Evolutionary conservation across 306 rosid species (phyloP), one percentile per base, ranked within the genome.

Genomic region (Lotus japonicus): DNA sequence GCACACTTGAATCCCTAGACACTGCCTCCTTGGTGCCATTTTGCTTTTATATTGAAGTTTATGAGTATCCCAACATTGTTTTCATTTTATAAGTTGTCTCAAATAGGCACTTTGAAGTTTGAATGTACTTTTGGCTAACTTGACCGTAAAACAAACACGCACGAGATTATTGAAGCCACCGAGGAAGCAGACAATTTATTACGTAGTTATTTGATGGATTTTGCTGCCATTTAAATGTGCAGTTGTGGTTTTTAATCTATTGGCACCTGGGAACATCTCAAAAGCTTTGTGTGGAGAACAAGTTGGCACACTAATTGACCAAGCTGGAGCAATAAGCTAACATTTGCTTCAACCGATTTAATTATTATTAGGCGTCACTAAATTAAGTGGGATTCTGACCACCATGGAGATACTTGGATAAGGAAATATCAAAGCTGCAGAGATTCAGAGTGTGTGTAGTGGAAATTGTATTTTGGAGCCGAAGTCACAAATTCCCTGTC

Each of bases 281-380:
- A 86, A 78, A 78, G 92, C 92, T 7, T 69, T 86, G 64, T 86
- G 91, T 50, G 91, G 91, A 71, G 88, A 84, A 38, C 88, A 86
- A 71, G 86, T 86, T 17, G 88, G 88, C 54, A 86, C 86, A 38
- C 79, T 86, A 72, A 84, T 86, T 59, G 85, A 86, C 73, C 87
- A 81, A 74, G 59, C 80, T 9, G 92, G 92, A 77, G 81, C 82
- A 68, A 68, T 84, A 59, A 71, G 82, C 60, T 84, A 76, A 82
- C 71, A 69, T 17, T 53, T 80, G 42, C 59, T 60, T 72, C 64
- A 71, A 57, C 76, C 12, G 49, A 71, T 52, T 67, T 58, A 75
- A 65, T 52, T 59, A 73, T 59, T 66, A 41, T 65, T 46, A 53
- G 69, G 58, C 28, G 48, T 38, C 48, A 59, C 53, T 49, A 48